Evolutionary conservation across 768 basidiomycete genomes (phyloP).

Genomic region (Paxillus rubicundulus): DNA sequence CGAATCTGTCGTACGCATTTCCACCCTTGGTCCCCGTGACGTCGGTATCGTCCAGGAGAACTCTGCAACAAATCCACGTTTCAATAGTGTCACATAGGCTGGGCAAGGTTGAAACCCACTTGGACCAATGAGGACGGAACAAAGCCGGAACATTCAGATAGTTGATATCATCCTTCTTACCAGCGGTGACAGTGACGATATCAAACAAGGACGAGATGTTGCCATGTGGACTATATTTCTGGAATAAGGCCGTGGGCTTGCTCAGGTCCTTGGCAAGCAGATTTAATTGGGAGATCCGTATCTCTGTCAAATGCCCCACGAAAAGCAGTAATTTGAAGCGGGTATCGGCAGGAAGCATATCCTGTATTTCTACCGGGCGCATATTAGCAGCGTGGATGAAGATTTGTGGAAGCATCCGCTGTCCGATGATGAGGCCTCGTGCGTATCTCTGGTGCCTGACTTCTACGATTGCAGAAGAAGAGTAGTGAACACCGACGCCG

Average conservation of each 20-base stretch:
- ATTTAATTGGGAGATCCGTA: conserved; percentile 20
- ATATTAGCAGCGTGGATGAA: conserved; percentile 37
- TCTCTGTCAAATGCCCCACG: conserved; percentile 26
- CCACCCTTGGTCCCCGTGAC: conserved; percentile 30
- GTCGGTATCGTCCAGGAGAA: conserved; percentile 38
- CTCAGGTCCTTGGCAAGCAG: conserved; percentile 27
- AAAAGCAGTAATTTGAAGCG: conserved; percentile 41
- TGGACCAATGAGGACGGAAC: conserved; percentile 42
- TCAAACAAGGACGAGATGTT: conserved; percentile 32
- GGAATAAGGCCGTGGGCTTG: conserved; percentile 26
- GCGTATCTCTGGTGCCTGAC: conserved; percentile 31
- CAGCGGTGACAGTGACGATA: conserved; percentile 25
- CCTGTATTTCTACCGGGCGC: conserved; percentile 39
- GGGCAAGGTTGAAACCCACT: conserved; percentile 27
- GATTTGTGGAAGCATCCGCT: conserved; percentile 37
- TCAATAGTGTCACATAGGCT: not conserved
- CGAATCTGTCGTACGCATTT: conserved; percentile 33
- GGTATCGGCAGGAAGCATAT: conserved; percentile 36
- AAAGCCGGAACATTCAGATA: conserved; percentile 34
- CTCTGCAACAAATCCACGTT: conserved; percentile 18
- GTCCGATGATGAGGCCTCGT: conserved; percentile 32
- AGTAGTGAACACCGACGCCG: conserved; percentile 41
- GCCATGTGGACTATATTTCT: conserved; percentile 23
- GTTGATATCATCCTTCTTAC: conserved; percentile 33
- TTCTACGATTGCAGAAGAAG: conserved; percentile 35